A percentile compares a stretch with the other conserved stretches of the same genome.
Conservation (phyloP, 2,329 filamentous ascomycete species). For the Fusarium tricinctum region DNA sequence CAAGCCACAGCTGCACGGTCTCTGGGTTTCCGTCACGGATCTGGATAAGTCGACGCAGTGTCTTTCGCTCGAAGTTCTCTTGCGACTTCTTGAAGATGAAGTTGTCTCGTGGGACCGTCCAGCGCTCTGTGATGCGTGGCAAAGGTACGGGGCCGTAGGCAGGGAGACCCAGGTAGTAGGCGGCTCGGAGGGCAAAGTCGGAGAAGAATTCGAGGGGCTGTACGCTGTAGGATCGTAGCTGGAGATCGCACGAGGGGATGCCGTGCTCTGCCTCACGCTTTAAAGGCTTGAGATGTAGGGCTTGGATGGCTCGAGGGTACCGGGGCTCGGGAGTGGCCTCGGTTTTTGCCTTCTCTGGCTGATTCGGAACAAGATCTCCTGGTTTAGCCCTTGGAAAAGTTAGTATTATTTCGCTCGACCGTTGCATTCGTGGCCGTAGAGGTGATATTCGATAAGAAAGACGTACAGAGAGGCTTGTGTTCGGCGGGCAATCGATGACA, state of each 20-base stretch:
- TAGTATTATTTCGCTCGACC: constrained; percentile 5
- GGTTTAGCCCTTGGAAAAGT: constrained; percentile 35
- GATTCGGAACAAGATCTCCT: constrained; percentile 36
- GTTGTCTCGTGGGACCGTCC: constrained; percentile 89
- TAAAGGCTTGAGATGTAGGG: constrained; percentile 87
- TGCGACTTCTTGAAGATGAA: constrained; percentile 98
- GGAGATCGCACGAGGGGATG: constrained; percentile 89
- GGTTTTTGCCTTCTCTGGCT: constrained; percentile 18
- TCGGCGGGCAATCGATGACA: constrained; percentile 46
- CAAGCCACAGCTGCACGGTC: constrained; percentile 90
- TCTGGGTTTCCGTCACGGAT: constrained; percentile 93
- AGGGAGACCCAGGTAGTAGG: constrained; percentile 91
- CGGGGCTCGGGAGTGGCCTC: constrained; percentile 57
- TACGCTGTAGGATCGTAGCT: constrained; percentile 90
- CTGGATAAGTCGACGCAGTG: constrained; percentile 86
- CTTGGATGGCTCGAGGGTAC: constrained; percentile 84
- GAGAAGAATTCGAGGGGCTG: constrained; percentile 94
- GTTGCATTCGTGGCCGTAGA: not conserved
- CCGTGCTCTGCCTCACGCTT: constrained; percentile 81
- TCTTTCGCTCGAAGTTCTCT: constrained; percentile 97
- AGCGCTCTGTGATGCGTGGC: constrained; percentile 88
- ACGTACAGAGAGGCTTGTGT: constrained; percentile 50
- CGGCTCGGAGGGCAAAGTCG: constrained; percentile 93
- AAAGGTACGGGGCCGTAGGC: constrained; percentile 88
- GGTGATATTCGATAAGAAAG: constrained; percentile 6